phyloP scores from a whole-genome alignment of 1,139 yeast species.

The Neolecta irregularis region DNA sequence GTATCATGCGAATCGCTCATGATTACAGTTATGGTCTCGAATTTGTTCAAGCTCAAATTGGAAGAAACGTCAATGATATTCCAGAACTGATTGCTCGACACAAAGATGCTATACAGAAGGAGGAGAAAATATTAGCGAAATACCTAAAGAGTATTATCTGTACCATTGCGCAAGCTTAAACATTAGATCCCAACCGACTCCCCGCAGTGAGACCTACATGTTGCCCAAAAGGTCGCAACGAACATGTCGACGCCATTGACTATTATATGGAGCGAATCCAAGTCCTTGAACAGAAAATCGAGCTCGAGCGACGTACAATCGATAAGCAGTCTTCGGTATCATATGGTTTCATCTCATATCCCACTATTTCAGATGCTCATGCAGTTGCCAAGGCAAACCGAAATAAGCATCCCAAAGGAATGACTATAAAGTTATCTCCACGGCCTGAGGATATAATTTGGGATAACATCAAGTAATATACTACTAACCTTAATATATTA shows the following conservation, averaged over 20 bases:
- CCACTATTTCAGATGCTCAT: conserved; percentile 16
- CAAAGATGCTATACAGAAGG: conserved; percentile 18
- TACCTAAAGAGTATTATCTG: too few species aligned
- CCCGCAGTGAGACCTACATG: conserved; percentile 14
- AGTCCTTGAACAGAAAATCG: conserved; percentile 20
- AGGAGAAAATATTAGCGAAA: conserved; percentile 24
- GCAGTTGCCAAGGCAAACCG: conserved; percentile 8
- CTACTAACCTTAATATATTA: too few species aligned
- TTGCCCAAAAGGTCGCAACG: conserved; percentile 11
- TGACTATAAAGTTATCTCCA: conserved; percentile 22
- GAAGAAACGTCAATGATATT: conserved; percentile 22
- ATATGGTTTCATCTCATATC: conserved; percentile 27
- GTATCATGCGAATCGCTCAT: conserved; percentile 19
- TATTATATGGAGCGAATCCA: conserved; percentile 19
- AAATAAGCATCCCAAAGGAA: conserved; percentile 3
- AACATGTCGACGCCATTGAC: conserved; percentile 23
- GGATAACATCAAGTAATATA: conserved; percentile 23
- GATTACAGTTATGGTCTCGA: conserved; percentile 15
- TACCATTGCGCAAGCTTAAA: too few species aligned
- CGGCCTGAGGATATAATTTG: conserved; percentile 27
- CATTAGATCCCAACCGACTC: conserved; percentile 18
- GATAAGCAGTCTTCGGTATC: conserved; percentile 20
- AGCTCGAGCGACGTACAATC: conserved; percentile 18
- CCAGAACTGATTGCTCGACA: conserved; percentile 21
- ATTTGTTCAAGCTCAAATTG: conserved; percentile 23